These are phyloP conservation scores for Capsicum chinense DNA, from an alignment of 257 asterid genomes.

Conservation along the genomic window DNA sequence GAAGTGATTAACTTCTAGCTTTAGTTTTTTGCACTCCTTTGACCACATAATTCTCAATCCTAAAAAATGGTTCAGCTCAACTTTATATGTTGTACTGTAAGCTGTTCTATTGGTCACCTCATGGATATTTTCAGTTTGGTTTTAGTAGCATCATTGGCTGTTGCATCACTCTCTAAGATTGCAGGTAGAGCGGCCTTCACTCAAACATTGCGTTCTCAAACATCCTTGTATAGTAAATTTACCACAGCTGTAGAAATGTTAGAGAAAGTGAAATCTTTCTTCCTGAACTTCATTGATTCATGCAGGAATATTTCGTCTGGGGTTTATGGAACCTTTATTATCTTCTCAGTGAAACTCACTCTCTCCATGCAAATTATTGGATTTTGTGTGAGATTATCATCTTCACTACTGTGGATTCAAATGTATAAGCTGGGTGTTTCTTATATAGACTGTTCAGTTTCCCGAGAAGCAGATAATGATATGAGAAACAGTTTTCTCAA, in stretches of 20 bases:
- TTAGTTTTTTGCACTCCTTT: slow-evolving; percentile 1
- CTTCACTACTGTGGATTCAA: slow-evolving; percentile 89
- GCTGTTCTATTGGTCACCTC: slow-evolving; percentile 1
- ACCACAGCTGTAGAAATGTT: slow-evolving; percentile 11
- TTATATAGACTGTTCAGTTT: slow-evolving; percentile 55
- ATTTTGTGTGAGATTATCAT: slow-evolving; percentile 72
- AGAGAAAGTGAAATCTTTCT: not conserved
- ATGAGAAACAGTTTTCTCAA: slow-evolving; percentile 79
- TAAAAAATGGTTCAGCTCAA: not conserved
- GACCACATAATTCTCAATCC: not conserved
- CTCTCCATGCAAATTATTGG: slow-evolving; percentile 85
- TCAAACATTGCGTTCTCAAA: slow-evolving; percentile 18
- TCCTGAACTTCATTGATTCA: slow-evolving; percentile 18
- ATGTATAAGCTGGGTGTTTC: slow-evolving; percentile 96
- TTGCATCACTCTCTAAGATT: not conserved
- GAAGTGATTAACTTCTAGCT: slow-evolving; percentile 20
- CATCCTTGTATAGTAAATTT: slow-evolving; percentile 19
- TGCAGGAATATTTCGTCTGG: slow-evolving; percentile 80
- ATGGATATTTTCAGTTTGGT: not conserved
- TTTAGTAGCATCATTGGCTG: not conserved
- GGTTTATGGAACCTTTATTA: slow-evolving; percentile 63
- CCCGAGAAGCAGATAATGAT: slow-evolving; percentile 73
- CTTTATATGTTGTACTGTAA: slow-evolving; percentile 8
- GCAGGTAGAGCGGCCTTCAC: not conserved
- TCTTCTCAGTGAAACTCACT: slow-evolving; percentile 83